Base-by-base conservation (phyloP, 2,329 filamentous ascomycete species). In the Fusarium temperatum region DNA sequence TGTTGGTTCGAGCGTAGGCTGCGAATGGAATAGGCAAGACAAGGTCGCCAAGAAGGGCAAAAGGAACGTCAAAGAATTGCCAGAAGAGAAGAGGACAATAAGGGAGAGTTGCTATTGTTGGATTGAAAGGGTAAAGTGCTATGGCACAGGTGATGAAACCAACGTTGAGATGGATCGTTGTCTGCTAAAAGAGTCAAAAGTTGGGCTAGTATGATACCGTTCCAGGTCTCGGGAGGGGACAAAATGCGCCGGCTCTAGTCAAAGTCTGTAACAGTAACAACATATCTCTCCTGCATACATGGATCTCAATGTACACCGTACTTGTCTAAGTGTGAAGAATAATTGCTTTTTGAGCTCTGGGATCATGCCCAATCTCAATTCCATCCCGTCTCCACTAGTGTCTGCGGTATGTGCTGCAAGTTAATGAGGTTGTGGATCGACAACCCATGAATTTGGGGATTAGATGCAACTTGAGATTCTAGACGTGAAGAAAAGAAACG, bases 321-420 rank as follows among this genome's bases (percentile, higher is more conserved):
- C 56, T 62, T n/a, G 26, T 62, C 39, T 26, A 28, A 47, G 15
- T 17, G 38, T 63, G 62, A 50, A 61, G 48, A 61, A 72, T 61
- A 70, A 73, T 74, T 75, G 63, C 73, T 75, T 75, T 55, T 68
- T 74, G 35, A 48, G 44, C 50, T 75, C 66, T 62, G 32, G 70
- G 69, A 58, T 66, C 45, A 62, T 55, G 47, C 55, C 65, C 47
- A 70, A 63, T 68, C 60, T 64, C 65, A 71, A 68, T 74, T 47
- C 61, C 63, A 63, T 65, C 30, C 45, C 41, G 47, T 35, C 59
- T 58, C 67, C 66, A 66, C 59, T 70, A 51, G 32, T 41, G 47
- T 28, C 35, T 48, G 32, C 41, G 66, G 66, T 66, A 69, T 64
- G 59, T 59, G 53, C 59, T 70, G 66, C 60, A 70, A 66, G 66